These are phyloP conservation scores for Carex parvula DNA, from an alignment of 176 grass and related monocot genomes.

Conservation along the genomic window DNA sequence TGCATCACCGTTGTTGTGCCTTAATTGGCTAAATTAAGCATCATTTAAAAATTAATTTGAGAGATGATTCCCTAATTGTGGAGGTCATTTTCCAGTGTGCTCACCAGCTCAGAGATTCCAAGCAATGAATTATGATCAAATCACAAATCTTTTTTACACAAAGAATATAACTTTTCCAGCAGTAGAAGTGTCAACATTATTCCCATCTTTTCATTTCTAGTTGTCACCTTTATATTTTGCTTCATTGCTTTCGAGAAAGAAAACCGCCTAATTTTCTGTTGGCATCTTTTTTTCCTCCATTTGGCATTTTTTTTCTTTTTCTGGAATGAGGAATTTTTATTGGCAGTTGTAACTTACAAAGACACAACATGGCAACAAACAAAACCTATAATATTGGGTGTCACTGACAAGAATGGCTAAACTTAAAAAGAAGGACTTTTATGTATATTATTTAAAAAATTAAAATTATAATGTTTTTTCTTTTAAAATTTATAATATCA, in stretches of 20 bases:
- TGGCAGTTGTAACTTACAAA: too few species aligned
- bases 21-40: background rate
- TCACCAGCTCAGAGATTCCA: slow-evolving; percentile 9
- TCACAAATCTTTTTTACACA: background rate
- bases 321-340: background rate
- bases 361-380: too few species aligned
- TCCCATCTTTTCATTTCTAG: background rate
- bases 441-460: too few species aligned
- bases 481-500: too few species aligned
- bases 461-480: too few species aligned
- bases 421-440: too few species aligned
- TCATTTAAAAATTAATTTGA: background rate
- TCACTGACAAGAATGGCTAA: too few species aligned
- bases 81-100: background rate
- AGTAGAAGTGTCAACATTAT: background rate
- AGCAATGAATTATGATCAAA: background rate
- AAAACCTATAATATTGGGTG: too few species aligned
- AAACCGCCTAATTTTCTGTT: slow-evolving; percentile 2
- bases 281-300: slow-evolving; percentile 3
- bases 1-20: background rate
- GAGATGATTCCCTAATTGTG: background rate
- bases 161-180: slow-evolving; percentile 1
- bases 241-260: background rate
- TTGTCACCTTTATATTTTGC: background rate
- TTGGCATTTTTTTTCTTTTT: background rate